phyloP scores from a whole-genome alignment of 1,284 basidiomycete species.

The Caloboletus firmus region DNA sequence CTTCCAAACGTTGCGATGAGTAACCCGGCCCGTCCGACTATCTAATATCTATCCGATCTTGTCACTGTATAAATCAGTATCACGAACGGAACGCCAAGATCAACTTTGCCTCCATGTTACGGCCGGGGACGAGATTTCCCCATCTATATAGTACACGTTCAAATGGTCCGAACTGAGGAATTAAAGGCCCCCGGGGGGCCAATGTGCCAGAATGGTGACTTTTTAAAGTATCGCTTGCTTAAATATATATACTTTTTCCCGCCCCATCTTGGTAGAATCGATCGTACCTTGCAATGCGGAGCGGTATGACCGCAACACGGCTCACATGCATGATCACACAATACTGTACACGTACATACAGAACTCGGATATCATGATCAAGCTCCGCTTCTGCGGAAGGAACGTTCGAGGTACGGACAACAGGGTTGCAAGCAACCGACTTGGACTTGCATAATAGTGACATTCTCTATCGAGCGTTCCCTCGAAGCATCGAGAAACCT shows the following conservation, averaged over 20 bases:
- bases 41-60: too few species aligned
- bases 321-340: too few species aligned
- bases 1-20: too few species aligned
- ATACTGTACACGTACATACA: neutral
- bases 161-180: neutral
- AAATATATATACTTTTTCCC: too few species aligned
- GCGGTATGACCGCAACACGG: neutral
- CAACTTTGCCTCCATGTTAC: neutral
- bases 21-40: too few species aligned
- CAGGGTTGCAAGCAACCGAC: neutral
- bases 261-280: neutral
- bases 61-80: too few species aligned
- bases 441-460: too few species aligned
- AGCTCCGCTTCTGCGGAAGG: neutral
- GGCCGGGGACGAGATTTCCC: too few species aligned
- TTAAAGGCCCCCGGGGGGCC: neutral
- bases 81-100: too few species aligned
- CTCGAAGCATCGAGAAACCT: neutral
- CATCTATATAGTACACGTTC: too few species aligned
- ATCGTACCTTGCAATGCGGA: neutral
- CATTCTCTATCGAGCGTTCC: neutral
- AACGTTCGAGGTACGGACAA: slow-evolving; percentile 1
- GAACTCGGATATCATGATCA: neutral
- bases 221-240: too few species aligned
- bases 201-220: neutral